Evolutionary conservation across 2,329 filamentous ascomycete genomes (phyloP).

Genomic region (Aspergillus jensenii): DNA sequence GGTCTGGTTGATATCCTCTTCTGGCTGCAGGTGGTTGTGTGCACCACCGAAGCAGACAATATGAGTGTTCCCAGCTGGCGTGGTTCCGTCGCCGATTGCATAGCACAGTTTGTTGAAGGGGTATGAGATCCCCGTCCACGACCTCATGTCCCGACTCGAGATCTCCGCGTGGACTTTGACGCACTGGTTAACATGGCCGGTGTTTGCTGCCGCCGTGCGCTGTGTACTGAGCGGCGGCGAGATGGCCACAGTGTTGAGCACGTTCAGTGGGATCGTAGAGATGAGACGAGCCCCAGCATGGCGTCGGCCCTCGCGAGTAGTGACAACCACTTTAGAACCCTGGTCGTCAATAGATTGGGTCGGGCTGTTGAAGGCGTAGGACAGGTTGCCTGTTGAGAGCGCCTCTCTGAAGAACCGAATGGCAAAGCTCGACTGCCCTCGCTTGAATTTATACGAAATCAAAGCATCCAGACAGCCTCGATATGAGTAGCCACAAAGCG

Average conservation of each 20-base stretch:
- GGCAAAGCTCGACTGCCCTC: not conserved
- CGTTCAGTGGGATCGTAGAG: not conserved
- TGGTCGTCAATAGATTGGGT: not conserved
- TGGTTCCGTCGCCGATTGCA: slow-evolving; percentile 47
- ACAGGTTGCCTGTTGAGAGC: not conserved
- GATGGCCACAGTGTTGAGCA: not conserved
- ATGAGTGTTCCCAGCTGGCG: slow-evolving; percentile 49
- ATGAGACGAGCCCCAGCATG: not conserved
- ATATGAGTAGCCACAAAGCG: too few relatives aligned
- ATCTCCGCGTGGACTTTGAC: not conserved
- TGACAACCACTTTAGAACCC: not conserved
- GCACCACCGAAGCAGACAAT: slow-evolving; percentile 48
- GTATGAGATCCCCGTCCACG: slow-evolving; percentile 46
- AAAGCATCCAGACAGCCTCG: too few relatives aligned
- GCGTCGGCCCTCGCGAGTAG: not conserved
- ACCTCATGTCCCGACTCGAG: slow-evolving; percentile 40
- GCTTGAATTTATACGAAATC: not conserved
- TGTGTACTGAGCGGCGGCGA: not conserved
- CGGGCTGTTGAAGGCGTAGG: not conserved
- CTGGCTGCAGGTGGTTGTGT: slow-evolving; percentile 42
- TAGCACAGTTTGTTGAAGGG: slow-evolving; percentile 46
- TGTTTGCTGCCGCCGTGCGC: not conserved
- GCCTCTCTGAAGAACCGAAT: not conserved
- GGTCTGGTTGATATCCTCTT: too few relatives aligned
- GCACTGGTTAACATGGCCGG: not conserved